A percentile compares a stretch with the other conserved stretches of the same genome.
Conservation (phyloP, 352 stramenopile genomes). For the Hyaloperonospora brassicae region DNA sequence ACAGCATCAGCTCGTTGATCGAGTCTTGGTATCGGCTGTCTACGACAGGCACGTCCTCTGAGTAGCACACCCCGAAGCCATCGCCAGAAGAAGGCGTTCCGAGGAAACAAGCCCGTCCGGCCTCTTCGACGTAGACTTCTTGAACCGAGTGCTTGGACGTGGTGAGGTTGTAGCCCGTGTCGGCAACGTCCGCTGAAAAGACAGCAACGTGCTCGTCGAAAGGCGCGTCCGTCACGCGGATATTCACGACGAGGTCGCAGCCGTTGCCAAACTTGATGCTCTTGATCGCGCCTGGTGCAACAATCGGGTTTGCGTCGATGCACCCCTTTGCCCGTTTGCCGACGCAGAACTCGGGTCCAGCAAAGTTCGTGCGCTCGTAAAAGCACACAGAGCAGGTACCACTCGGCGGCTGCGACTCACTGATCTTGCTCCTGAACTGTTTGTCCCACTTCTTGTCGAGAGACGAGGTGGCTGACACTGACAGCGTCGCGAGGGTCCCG, state of each 20-base stretch:
- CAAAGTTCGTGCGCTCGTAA: conserved; percentile 31
- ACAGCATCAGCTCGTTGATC: conserved; percentile 36
- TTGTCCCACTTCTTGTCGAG: conserved; percentile 12
- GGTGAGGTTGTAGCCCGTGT: conserved; percentile 31
- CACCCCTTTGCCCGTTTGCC: conserved; percentile 23
- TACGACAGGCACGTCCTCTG: conserved; percentile 13
- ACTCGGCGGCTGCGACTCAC: conserved; percentile 17
- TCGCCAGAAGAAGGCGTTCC: conserved; percentile 9
- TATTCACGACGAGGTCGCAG: conserved; percentile 33
- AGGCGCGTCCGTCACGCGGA: conserved; percentile 30
- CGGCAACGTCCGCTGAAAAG: conserved; percentile 19
- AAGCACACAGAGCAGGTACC: conserved; percentile 35
- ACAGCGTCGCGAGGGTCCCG: conserved; percentile 8
- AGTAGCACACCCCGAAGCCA: conserved; percentile 35
- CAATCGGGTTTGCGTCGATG: conserved; percentile 29
- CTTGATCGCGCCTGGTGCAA: conserved; percentile 28
- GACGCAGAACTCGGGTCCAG: conserved; percentile 28
- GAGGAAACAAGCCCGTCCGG: conserved; percentile 35
- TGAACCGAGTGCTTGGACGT: conserved; percentile 22
- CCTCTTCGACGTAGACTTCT: conserved; percentile 41
- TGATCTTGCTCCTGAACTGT: conserved; percentile 25
- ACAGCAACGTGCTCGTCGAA: conserved; percentile 31
- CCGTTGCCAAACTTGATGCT: conserved; percentile 37
- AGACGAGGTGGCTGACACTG: conserved; percentile 7
- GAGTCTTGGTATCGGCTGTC: conserved; percentile 26